Evolutionary conservation across 139 green algal species (phyloP).

Genomic region (Protoeuglena noctilucae): DNA sequence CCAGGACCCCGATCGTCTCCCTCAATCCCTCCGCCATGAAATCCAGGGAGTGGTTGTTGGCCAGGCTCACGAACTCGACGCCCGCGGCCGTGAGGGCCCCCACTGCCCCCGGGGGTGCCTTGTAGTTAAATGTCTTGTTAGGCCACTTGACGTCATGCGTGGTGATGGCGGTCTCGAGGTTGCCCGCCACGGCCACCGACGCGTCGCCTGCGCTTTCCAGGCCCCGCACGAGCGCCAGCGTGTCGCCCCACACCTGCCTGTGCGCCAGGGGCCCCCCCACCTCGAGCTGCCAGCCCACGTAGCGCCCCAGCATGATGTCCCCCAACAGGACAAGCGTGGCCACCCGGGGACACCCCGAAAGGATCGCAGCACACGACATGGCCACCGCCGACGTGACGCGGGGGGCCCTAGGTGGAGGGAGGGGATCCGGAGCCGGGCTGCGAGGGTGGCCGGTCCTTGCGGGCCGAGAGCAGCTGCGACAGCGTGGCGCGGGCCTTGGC

Average conservation of each 20-base stretch:
- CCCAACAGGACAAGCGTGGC: neutral
- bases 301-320: slow-evolving; percentile 1
- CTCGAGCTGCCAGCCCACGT: neutral
- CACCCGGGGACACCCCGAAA: too few relatives aligned
- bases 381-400: too few relatives aligned
- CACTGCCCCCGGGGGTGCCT: neutral
- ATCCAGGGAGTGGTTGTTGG: slow-evolving; percentile 4
- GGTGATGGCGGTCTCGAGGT: slow-evolving; percentile 5
- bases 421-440: too few relatives aligned
- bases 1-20: neutral
- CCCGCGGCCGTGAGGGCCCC: neutral
- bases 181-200: too few relatives aligned
- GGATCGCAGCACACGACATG: too few relatives aligned
- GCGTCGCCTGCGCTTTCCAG: neutral
- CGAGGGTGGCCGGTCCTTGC: too few relatives aligned
- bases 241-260: neutral
- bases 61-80: neutral
- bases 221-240: neutral
- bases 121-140: neutral
- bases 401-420: neutral
- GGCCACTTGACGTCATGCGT: neutral
- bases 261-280: neutral
- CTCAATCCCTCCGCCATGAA: slow-evolving; percentile 1
- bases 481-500: too few relatives aligned
- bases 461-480: too few relatives aligned